phyloP scores from a whole-genome alignment of 2,329 filamentous ascomycete species.

The Paraphaeosphaeria minitans region DNA sequence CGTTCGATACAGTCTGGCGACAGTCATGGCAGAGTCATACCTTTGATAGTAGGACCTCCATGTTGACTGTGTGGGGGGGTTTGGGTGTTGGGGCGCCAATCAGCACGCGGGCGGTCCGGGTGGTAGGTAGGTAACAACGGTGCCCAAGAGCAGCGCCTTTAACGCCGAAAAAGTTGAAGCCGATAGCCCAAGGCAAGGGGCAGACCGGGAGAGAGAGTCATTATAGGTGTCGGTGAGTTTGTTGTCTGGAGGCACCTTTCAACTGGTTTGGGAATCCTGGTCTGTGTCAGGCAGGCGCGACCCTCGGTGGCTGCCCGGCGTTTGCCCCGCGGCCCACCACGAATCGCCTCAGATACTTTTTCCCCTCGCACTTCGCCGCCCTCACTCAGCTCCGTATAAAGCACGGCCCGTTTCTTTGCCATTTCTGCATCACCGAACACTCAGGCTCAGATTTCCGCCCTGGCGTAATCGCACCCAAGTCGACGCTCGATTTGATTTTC shows the following conservation, averaged over 20 bases:
- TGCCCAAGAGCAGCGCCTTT: not conserved
- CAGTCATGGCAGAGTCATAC: conserved; percentile 45
- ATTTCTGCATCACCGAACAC: conserved; percentile 6
- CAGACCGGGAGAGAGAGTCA: conserved; percentile 2
- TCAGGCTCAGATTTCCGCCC: not conserved
- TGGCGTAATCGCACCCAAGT: conserved; percentile 1
- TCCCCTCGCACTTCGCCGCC: conserved; percentile 25
- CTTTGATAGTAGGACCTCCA: conserved; percentile 73
- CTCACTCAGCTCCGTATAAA: conserved; percentile 14
- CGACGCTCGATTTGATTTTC: conserved; percentile 3
- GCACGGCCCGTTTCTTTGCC: conserved; percentile 13
- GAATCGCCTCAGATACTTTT: conserved; percentile 21
- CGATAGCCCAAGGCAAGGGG: not conserved
- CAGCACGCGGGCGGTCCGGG: conserved; percentile 8
- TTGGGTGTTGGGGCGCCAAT: conserved; percentile 8
- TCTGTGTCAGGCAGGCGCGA: conserved; percentile 16
- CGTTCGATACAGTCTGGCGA: not conserved
- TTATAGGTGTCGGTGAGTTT: conserved; percentile 2
- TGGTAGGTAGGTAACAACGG: not conserved
- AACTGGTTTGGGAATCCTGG: conserved; percentile 15
- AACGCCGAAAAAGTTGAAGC: not conserved
- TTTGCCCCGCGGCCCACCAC: conserved; percentile 13
- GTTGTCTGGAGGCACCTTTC: conserved; percentile 13
- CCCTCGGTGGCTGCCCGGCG: conserved; percentile 19
- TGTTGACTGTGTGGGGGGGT: conserved; percentile 53